Conservation (phyloP, 345 rosid genomes). For the Camelina neglecta region DNA sequence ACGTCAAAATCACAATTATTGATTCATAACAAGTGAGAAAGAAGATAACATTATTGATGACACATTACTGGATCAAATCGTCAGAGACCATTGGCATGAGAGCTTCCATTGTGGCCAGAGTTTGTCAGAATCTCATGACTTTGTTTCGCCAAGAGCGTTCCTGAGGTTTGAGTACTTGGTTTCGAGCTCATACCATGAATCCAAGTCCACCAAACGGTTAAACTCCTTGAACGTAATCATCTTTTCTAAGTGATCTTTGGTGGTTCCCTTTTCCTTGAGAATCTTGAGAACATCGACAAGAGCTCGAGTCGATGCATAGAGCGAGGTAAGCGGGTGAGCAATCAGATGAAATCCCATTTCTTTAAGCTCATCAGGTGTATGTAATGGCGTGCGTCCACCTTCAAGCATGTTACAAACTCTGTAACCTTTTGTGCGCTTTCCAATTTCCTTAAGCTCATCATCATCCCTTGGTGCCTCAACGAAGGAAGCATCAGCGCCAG, state of each 20-base stretch:
- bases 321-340: constrained; percentile 40
- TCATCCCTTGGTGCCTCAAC: constrained; percentile 60
- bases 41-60: constrained; percentile 31
- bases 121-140: constrained; percentile 20
- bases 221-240: constrained; percentile 58
- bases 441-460: constrained; percentile 50
- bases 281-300: constrained; percentile 54
- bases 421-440: constrained; percentile 50
- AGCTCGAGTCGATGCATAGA: constrained; percentile 55
- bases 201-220: constrained; percentile 53
- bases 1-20: constrained; percentile 17
- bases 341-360: constrained; percentile 55
- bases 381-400: constrained; percentile 63
- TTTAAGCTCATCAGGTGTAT: constrained; percentile 59
- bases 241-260: constrained; percentile 48
- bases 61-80: not conserved
- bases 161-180: constrained; percentile 47
- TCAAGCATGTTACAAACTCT: constrained; percentile 61
- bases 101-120: not conserved
- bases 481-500: constrained; percentile 55
- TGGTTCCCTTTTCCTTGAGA: constrained; percentile 54
- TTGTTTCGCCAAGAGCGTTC: constrained; percentile 40
- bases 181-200: constrained; percentile 58
- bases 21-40: constrained; percentile 22
- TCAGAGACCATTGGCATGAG: not conserved